These are phyloP conservation scores for Penicillium sclerotigenum DNA, from an alignment of 2,329 filamentous ascomycete genomes.

Conservation along the genomic window DNA sequence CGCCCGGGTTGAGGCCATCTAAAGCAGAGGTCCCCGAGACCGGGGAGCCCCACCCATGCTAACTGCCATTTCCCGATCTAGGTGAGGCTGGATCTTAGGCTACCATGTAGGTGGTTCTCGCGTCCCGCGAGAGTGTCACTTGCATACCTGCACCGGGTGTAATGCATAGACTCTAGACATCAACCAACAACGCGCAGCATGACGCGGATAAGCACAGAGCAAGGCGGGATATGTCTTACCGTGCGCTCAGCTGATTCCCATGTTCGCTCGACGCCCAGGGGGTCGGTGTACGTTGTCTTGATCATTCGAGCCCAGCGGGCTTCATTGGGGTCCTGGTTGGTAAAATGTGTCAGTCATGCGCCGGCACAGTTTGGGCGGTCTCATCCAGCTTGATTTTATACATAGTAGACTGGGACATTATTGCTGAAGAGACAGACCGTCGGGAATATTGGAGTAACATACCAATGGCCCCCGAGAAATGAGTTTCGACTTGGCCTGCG, in stretches of 20 bases:
- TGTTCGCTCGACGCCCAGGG: conserved; percentile 40
- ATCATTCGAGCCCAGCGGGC: conserved; percentile 44
- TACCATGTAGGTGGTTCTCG: not conserved
- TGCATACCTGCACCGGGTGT: not conserved
- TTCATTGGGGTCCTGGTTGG: conserved; percentile 35
- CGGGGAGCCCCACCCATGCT: not conserved
- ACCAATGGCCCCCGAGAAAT: conserved; percentile 37
- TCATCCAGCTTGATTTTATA: not conserved
- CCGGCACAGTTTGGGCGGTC: not conserved
- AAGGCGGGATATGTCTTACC: conserved; percentile 26
- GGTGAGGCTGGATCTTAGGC: not conserved
- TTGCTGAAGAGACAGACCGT: not conserved
- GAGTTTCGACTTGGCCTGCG: conserved; percentile 29
- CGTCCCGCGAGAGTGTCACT: not conserved
- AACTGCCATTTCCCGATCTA: not conserved
- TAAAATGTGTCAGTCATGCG: not conserved
- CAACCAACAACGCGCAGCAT: not conserved
- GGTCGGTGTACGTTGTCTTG: conserved; percentile 45
- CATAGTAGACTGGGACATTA: not conserved
- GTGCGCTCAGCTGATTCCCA: conserved; percentile 48
- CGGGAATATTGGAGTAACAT: conserved; percentile 8
- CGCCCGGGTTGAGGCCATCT: not conserved
- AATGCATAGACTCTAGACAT: not conserved
- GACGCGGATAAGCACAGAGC: conserved; percentile 1
- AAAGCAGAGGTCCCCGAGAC: not conserved